Conservation (phyloP, 805 yeast species). For the Metschnikowia lachancei region DNA sequence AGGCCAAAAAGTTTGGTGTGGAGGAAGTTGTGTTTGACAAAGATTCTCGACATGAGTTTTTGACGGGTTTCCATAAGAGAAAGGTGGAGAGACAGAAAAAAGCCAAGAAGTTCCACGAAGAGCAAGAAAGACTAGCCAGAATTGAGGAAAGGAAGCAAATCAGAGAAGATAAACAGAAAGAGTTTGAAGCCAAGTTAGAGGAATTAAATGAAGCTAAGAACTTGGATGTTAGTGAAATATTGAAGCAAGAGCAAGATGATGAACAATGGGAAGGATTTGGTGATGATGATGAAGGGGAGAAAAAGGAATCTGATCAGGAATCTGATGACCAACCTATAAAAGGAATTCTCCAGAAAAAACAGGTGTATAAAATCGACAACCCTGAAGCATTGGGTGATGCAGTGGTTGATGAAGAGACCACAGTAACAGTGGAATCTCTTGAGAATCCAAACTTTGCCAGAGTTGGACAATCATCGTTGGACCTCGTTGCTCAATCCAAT, state of each 20-base stretch:
- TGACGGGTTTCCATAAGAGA: conserved; percentile 95
- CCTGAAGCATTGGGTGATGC: conserved; percentile 28
- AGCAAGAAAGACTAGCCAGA: conserved; percentile 68
- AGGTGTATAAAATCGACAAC: conserved; percentile 33
- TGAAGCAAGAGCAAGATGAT: conserved; percentile 17
- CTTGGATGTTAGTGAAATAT: conserved; percentile 17
- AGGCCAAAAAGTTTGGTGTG: conserved; percentile 45
- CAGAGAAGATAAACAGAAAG: conserved; percentile 68
- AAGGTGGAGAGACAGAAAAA: conserved; percentile 84
- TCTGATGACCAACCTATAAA: conserved; percentile 15
- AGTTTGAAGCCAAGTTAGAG: conserved; percentile 60
- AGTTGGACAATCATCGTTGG: conserved; percentile 34
- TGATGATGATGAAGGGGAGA: conserved; percentile 12
- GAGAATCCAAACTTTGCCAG: conserved; percentile 43
- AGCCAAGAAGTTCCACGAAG: conserved; percentile 73
- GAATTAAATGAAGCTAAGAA: conserved; percentile 49
- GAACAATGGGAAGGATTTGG: conserved; percentile 45
- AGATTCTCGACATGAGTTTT: conserved; percentile 72
- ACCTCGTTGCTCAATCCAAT: conserved; percentile 56
- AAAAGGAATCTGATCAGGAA: background rate
- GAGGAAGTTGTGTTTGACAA: conserved; percentile 85
- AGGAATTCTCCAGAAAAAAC: conserved; percentile 23
- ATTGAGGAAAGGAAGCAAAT: conserved; percentile 72
- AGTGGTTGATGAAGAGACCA: conserved; percentile 46
- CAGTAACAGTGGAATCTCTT: conserved; percentile 56